Evolutionary conservation across 148 eudicot genomes (phyloP).

Genomic region (Tetragonia tetragonoides): DNA sequence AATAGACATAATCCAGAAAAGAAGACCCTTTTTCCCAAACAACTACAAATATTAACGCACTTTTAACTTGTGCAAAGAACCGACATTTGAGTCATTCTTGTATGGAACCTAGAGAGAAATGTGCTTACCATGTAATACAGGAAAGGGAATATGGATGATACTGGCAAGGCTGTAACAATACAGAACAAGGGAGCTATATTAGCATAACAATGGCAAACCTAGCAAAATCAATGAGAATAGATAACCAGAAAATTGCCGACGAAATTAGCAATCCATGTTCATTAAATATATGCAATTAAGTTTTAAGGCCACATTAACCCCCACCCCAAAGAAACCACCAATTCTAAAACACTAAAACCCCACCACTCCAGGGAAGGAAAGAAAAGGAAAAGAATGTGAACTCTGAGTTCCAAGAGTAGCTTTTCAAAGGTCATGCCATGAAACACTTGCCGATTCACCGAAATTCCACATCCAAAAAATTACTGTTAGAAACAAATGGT

Average conservation of each 20-base stretch:
- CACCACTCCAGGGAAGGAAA: too few relatives aligned
- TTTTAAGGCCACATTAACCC: too few relatives aligned
- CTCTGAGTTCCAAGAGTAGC: too few relatives aligned
- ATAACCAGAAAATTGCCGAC: background rate
- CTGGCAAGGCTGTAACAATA: constrained; percentile 57
- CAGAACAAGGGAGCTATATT: constrained; percentile 15
- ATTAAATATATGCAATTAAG: too few relatives aligned
- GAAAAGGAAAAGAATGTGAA: too few relatives aligned
- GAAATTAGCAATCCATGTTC: background rate
- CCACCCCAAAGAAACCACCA: too few relatives aligned
- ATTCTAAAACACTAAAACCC: too few relatives aligned
- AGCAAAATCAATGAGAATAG: background rate
- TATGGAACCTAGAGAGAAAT: background rate
- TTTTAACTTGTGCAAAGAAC: background rate
- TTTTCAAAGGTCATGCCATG: too few relatives aligned
- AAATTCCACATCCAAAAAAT: too few relatives aligned
- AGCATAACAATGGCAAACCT: constrained; percentile 10
- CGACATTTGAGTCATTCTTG: background rate
- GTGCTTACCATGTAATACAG: constrained; percentile 62
- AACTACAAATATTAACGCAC: background rate
- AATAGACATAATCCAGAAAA: background rate
- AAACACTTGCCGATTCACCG: too few relatives aligned
- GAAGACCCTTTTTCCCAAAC: background rate
- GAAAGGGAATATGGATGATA: constrained; percentile 74
- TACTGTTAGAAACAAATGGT: too few relatives aligned